These are phyloP conservation scores for Microstegium vimineum DNA, from an alignment of 176 grass and related monocot genomes.

Conservation along the genomic window DNA sequence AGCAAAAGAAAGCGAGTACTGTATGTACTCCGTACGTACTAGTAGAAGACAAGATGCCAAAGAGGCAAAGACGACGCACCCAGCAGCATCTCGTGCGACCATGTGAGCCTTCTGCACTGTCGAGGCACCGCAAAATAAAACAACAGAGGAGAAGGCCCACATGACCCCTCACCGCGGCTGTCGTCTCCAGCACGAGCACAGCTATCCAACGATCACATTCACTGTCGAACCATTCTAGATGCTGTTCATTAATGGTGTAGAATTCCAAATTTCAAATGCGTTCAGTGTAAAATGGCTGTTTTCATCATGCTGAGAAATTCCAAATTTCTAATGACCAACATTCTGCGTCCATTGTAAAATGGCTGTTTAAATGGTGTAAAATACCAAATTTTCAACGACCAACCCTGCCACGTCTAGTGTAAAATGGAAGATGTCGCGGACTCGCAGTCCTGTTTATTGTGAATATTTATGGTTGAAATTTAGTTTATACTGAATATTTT, in stretches of 20 bases:
- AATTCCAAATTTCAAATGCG: background rate
- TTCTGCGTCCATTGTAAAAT: too few relatives aligned
- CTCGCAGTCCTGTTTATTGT: too few relatives aligned
- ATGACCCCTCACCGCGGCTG: background rate
- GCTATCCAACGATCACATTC: background rate
- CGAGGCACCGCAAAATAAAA: background rate
- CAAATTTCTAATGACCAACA: too few relatives aligned
- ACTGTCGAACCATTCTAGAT: background rate
- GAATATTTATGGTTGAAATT: too few relatives aligned
- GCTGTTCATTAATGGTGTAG: background rate
- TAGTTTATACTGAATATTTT: too few relatives aligned
- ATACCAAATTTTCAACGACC: too few relatives aligned
- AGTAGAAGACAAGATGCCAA: background rate
- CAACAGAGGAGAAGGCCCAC: background rate
- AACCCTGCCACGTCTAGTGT: too few relatives aligned
- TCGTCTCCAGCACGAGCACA: background rate
- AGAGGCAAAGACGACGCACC: background rate
- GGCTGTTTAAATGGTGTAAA: too few relatives aligned
- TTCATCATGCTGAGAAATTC: too few relatives aligned
- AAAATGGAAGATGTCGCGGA: too few relatives aligned
- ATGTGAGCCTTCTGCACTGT: background rate
- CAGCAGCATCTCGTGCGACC: background rate
- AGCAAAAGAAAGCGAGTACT: background rate
- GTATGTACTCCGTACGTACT: background rate
- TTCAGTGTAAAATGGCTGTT: background rate